A percentile compares a stretch with the other conserved stretches of the same genome.
phyloP scores from a whole-genome alignment of 2,329 filamentous ascomycete genomes.

The Aspergillus vadensis region DNA sequence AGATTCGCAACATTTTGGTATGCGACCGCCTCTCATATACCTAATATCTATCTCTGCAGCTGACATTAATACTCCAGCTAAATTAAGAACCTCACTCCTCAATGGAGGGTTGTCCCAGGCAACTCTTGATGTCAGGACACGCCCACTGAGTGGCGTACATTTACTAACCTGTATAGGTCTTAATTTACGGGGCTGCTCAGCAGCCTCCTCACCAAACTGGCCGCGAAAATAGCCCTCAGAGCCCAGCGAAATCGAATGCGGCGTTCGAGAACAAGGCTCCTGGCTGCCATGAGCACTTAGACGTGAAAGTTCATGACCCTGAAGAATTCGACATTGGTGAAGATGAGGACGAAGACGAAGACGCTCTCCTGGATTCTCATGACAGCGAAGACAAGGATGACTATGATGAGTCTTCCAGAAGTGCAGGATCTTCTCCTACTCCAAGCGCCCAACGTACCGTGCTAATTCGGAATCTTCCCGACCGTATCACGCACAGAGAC shows the following conservation, averaged over 20 bases:
- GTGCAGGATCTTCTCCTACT: conserved; percentile 18
- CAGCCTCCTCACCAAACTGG: not conserved
- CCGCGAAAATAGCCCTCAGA: not conserved
- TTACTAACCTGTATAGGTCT: conserved; percentile 22
- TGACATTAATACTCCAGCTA: conserved; percentile 37
- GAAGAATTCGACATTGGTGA: conserved; percentile 5
- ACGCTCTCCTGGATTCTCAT: conserved; percentile 26
- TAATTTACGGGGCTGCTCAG: conserved; percentile 20
- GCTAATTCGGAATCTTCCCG: conserved; percentile 63
- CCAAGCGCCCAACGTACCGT: conserved; percentile 44
- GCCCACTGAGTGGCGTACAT: conserved; percentile 9
- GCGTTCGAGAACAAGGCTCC: not conserved
- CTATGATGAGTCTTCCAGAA: conserved; percentile 22
- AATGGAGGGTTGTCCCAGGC: conserved; percentile 54
- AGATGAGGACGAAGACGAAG: conserved; percentile 24
- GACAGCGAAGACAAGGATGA: conserved; percentile 31
- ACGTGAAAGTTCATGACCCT: not conserved
- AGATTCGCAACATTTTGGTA: conserved; percentile 20
- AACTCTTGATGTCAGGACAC: conserved; percentile 48
- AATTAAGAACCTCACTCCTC: conserved; percentile 52
- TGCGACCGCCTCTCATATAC: conserved; percentile 1
- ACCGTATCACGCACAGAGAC: conserved; percentile 65
- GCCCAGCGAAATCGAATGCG: not conserved
- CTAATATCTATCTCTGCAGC: not conserved
- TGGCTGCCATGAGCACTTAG: not conserved